Evolutionary conservation across 345 rosid genomes (phyloP).

Genomic region (Corymbia maculata): DNA sequence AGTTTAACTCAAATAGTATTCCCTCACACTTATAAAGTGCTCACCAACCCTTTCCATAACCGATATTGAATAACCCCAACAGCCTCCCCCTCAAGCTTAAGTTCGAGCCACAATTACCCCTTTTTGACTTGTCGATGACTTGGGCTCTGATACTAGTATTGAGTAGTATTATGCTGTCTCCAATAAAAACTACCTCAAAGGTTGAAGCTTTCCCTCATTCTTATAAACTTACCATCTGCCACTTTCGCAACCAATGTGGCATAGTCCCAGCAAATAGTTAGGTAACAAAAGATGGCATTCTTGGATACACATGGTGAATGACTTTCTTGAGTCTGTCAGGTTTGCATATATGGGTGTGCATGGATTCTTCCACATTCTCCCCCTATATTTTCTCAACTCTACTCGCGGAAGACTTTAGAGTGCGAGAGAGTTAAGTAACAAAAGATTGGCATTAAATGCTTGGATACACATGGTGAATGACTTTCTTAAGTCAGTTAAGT

Average conservation of each 20-base stretch:
- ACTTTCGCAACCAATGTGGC: accelerated
- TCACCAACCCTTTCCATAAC: neutral
- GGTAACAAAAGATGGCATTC: neutral
- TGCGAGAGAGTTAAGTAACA: neutral
- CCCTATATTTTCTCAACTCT: neutral
- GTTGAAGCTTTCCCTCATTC: no score
- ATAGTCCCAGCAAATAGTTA: no score
- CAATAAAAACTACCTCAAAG: no score
- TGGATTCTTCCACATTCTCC: neutral
- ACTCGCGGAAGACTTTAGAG: neutral
- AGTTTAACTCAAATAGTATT: accelerated
- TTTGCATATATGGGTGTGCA: neutral
- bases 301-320: neutral
- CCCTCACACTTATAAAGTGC: neutral
- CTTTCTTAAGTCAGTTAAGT: neutral
- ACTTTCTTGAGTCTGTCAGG: neutral
- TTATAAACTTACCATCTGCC: neutral
- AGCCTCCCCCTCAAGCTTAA: neutral
- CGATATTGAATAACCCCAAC: neutral
- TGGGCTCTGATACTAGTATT: neutral
- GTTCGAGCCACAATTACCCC: neutral
- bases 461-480: neutral
- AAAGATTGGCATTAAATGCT: neutral
- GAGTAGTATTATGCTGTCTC: accelerated
- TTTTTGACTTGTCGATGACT: neutral